Evolutionary conservation across 352 stramenopile genomes (phyloP).

Genomic region (Phytophthora cactorum): DNA sequence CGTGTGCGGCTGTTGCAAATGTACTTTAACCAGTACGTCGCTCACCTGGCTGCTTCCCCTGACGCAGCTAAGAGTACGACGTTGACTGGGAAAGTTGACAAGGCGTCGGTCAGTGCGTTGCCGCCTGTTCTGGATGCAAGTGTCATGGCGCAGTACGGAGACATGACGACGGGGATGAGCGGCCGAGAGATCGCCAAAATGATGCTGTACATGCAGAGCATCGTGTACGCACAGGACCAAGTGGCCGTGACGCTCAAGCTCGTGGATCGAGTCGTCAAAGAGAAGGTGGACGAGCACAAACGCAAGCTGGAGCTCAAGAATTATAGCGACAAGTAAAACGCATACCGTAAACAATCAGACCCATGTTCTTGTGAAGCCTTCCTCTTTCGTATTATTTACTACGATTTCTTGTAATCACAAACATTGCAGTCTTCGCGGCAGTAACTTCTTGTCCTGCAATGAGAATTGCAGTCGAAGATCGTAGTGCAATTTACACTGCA

Average conservation of each 20-base stretch:
- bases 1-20: slow-evolving; percentile 70
- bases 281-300: slow-evolving; percentile 80
- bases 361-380: no score
- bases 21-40: slow-evolving; percentile 75
- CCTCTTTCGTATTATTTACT: no score
- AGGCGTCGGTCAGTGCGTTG: slow-evolving; percentile 26
- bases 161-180: slow-evolving; percentile 77
- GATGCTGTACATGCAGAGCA: slow-evolving; percentile 87
- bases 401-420: no score
- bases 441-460: no score
- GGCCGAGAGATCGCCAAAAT: slow-evolving; percentile 89
- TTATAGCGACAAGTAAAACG: slow-evolving; percentile 42
- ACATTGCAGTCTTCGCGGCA: no score
- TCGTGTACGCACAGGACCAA: slow-evolving; percentile 78
- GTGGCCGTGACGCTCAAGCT: slow-evolving; percentile 57
- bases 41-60: slow-evolving; percentile 24
- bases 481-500: no score
- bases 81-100: slow-evolving; percentile 9
- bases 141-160: slow-evolving; percentile 57
- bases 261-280: slow-evolving; percentile 63
- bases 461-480: no score
- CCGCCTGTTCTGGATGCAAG: slow-evolving; percentile 19
- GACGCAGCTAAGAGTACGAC: not conserved
- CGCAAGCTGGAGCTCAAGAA: slow-evolving; percentile 67
- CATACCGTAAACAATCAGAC: no score